Conservation (phyloP, 106 monocot genomes). For the Phalaenopsis equestris region DNA sequence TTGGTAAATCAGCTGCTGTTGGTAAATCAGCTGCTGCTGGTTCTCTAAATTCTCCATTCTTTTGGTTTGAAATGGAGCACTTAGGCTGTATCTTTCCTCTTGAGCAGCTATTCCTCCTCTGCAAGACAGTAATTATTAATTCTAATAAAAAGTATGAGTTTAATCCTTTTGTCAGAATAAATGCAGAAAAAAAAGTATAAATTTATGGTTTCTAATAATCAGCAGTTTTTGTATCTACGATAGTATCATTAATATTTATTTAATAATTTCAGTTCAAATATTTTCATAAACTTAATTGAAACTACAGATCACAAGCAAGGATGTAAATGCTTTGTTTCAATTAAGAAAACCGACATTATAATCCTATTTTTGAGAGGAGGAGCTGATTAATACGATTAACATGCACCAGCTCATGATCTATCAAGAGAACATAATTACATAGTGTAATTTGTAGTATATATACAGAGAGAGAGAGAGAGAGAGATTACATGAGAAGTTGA, state of each 20-base stretch:
- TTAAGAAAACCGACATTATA: no score
- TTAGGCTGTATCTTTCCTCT: slow-evolving; percentile 30
- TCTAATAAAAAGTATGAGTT: not conserved
- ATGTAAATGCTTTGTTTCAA: not conserved
- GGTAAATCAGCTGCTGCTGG: slow-evolving; percentile 19
- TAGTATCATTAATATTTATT: slow-evolving; percentile 21
- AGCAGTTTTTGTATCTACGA: slow-evolving; percentile 12
- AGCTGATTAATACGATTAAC: not conserved
- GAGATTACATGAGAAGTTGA: slow-evolving; percentile 51
- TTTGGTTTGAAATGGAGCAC: slow-evolving; percentile 28
- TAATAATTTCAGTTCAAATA: not conserved
- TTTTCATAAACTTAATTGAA: no score
- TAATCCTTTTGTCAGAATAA: not conserved
- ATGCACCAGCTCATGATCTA: not conserved
- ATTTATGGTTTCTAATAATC: not conserved
- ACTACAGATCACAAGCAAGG: not conserved
- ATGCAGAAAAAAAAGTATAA: not conserved
- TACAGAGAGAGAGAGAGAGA: not conserved
- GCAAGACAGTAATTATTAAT: not conserved
- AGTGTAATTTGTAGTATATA: not conserved
- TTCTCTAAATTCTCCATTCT: slow-evolving; percentile 48
- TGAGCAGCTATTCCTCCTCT: slow-evolving; percentile 54
- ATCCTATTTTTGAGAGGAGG: not conserved
- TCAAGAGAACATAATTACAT: not conserved
- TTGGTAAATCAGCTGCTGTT: slow-evolving; percentile 19